Conservation (phyloP, 2,329 filamentous ascomycete species). For the Chaetomiaceae sp. region DNA sequence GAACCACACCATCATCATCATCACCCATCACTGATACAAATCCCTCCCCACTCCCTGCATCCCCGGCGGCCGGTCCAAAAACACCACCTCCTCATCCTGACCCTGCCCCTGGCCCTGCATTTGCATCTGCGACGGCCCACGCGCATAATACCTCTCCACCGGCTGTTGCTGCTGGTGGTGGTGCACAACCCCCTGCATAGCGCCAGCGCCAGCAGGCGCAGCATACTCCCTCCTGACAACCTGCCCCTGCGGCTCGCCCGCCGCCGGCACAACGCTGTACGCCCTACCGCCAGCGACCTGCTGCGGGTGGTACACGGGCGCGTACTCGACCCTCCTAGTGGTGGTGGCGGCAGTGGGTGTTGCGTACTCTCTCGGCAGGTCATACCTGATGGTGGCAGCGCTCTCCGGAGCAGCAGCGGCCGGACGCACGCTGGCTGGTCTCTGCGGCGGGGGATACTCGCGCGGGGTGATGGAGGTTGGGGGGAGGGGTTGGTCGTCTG, state of each 20-base stretch:
- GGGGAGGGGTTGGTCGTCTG: constrained; percentile 4
- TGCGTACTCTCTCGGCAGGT: constrained; percentile 30
- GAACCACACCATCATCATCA: too few relatives aligned
- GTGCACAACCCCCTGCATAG: not conserved
- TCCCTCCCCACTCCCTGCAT: constrained; percentile 6
- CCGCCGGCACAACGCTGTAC: constrained; percentile 30
- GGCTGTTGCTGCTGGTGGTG: constrained; percentile 35
- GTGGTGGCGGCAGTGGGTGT: too few relatives aligned
- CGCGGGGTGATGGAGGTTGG: constrained; percentile 3
- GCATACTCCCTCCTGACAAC: constrained; percentile 34
- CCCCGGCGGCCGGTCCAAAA: constrained; percentile 17
- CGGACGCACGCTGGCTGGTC: constrained; percentile 26
- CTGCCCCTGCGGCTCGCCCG: constrained; percentile 23
- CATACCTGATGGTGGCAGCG: constrained; percentile 27
- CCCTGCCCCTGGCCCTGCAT: constrained; percentile 12
- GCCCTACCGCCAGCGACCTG: constrained; percentile 27
- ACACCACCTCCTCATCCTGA: constrained; percentile 25
- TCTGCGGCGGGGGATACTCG: constrained; percentile 14
- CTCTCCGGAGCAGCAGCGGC: constrained; percentile 5
- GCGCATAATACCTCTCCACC: constrained; percentile 31
- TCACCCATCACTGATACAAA: constrained; percentile 19
- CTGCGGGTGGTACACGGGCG: too few relatives aligned
- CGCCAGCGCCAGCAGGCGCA: not conserved
- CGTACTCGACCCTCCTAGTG: constrained; percentile 40
- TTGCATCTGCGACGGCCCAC: too few relatives aligned